A percentile compares a stretch with the other conserved stretches of the same genome.
phyloP scores from a whole-genome alignment of 176 grass and related monocot genomes.

The Oryza glumipatula region DNA sequence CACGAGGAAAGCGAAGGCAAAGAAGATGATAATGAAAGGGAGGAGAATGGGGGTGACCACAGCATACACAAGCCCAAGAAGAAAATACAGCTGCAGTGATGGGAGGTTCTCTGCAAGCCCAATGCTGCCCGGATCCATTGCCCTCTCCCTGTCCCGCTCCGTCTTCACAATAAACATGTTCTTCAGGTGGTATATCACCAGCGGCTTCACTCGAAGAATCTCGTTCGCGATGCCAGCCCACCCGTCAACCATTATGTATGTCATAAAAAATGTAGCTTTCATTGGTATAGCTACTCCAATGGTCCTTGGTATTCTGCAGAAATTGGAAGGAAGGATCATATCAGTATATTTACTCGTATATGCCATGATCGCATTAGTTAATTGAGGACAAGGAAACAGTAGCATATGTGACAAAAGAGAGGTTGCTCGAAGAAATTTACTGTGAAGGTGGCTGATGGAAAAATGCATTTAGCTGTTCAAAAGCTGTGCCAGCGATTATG shows the following conservation, averaged over 20 bases:
- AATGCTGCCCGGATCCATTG: conserved; percentile 92
- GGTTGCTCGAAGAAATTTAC: conserved; percentile 54
- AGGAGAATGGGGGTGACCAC: conserved; percentile 85
- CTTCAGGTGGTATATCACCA: conserved; percentile 93
- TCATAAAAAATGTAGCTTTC: conserved; percentile 99
- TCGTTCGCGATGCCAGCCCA: conserved; percentile 94
- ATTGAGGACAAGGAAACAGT: background rate
- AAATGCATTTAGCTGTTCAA: conserved; percentile 87
- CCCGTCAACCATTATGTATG: conserved; percentile 96
- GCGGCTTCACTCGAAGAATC: conserved; percentile 80
- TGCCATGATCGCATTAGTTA: background rate
- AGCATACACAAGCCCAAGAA: conserved; percentile 90
- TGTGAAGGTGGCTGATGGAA: conserved; percentile 77
- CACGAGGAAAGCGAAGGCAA: conserved; percentile 84
- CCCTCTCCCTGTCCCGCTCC: conserved; percentile 80
- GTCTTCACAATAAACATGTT: conserved; percentile 97
- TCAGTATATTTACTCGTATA: background rate
- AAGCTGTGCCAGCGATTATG: conserved; percentile 90
- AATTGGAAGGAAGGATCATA: conserved; percentile 1
- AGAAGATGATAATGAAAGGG: conserved; percentile 94
- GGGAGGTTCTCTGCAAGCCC: conserved; percentile 84
- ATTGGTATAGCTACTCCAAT: conserved; percentile 98
- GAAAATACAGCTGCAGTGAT: conserved; percentile 86
- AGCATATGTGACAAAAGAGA: background rate
- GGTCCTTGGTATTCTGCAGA: conserved; percentile 77